Conservation (phyloP, 192 early-diverging fungal species). For the Umbelopsis ramanniana region DNA sequence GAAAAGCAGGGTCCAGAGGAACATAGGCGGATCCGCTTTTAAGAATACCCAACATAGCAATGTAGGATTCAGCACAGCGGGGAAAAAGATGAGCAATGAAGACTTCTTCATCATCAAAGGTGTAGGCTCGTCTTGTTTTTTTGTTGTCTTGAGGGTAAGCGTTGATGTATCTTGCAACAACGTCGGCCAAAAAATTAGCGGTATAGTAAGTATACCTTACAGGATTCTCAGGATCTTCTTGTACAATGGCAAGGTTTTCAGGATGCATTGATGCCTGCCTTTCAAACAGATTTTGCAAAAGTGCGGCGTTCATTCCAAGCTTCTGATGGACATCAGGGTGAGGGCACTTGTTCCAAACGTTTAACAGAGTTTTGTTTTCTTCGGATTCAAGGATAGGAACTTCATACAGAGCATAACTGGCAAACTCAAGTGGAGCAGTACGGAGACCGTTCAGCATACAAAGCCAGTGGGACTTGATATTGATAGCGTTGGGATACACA, state of each 20-base stretch:
- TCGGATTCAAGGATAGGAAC: neutral
- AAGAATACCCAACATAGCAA: conserved; percentile 33
- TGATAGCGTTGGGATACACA: neutral
- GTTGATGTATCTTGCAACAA: conserved; percentile 6
- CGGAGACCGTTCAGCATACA: neutral
- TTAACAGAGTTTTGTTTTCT: neutral
- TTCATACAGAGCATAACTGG: neutral
- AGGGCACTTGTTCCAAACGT: neutral
- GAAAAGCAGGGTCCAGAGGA: conserved; percentile 38
- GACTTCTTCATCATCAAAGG: neutral
- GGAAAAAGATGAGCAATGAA: conserved; percentile 7
- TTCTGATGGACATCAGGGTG: neutral
- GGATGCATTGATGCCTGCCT: neutral
- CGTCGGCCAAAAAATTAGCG: neutral
- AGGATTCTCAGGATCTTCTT: neutral
- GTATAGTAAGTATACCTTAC: neutral
- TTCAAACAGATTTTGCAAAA: conserved; percentile 9
- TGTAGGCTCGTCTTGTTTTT: neutral
- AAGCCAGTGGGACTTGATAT: conserved; percentile 15
- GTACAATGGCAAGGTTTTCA: neutral
- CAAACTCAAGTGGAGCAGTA: neutral
- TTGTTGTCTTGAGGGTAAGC: neutral
- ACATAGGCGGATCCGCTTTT: conserved; percentile 47
- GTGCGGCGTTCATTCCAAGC: neutral
- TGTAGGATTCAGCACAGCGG: conserved; percentile 17